Conservation (phyloP, 495 filamentous ascomycete species). For the Cudoniella acicularis region DNA sequence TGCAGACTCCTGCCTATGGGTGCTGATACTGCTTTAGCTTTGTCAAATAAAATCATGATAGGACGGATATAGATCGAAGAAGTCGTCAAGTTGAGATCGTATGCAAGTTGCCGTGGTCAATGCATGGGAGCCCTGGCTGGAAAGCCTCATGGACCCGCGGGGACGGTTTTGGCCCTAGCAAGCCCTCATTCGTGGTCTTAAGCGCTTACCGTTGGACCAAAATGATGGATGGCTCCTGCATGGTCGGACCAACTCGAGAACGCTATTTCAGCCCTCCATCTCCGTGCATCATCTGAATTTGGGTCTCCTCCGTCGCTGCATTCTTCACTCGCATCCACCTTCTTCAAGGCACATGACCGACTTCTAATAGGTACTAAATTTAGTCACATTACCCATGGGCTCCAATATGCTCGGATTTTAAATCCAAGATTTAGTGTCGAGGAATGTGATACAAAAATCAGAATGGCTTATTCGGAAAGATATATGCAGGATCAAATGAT, state of each 20-base stretch:
- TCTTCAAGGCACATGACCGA: too few species aligned
- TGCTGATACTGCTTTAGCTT: neutral
- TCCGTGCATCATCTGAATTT: neutral
- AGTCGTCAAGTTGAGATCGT: neutral
- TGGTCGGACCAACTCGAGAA: neutral
- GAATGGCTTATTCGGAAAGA: too few species aligned
- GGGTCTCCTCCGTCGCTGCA: neutral
- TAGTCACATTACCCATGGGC: too few species aligned
- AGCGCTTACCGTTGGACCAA: neutral
- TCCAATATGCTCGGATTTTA: too few species aligned
- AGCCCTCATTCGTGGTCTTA: neutral
- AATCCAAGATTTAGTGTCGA: too few species aligned
- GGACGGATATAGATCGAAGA: neutral
- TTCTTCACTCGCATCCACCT: neutral
- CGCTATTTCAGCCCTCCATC: neutral
- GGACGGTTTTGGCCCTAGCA: neutral
- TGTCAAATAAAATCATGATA: neutral
- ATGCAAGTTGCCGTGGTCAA: neutral
- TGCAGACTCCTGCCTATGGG: too few species aligned
- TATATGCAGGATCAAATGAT: too few species aligned
- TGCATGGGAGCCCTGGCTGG: neutral
- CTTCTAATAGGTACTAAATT: too few species aligned
- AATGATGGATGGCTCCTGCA: neutral
- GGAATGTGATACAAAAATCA: too few species aligned
- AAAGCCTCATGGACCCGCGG: neutral